A percentile compares a stretch with the other conserved stretches of the same genome.
phyloP scores from a whole-genome alignment of 768 basidiomycete species.

The Chlorophyllum brunneum region DNA sequence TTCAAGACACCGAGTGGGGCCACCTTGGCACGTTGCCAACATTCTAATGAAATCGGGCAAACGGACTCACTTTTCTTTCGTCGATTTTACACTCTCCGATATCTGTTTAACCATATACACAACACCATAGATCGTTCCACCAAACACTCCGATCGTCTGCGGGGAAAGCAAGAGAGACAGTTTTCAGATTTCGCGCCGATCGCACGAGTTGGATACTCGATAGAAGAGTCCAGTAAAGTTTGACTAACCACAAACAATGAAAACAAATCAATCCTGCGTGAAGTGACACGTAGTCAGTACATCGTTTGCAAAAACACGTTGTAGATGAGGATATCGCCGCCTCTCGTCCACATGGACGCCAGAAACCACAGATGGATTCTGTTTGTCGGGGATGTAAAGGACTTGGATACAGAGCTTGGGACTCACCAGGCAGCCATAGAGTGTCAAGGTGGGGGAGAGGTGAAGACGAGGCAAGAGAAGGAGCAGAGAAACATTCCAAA shows the following conservation, averaged over 20 bases:
- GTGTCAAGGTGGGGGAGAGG: not conserved
- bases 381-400: no score
- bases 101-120: conserved; percentile 34
- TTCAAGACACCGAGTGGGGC: not conserved
- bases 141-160: conserved; percentile 48
- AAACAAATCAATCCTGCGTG: not conserved
- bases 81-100: conserved; percentile 39
- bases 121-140: conserved; percentile 41
- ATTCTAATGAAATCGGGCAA: not conserved
- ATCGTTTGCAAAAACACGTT: not conserved
- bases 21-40: not conserved
- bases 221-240: not conserved
- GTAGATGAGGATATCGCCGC: no score
- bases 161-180: not conserved
- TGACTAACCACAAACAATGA: conserved; percentile 12
- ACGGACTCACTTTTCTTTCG: conserved; percentile 50
- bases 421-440: conserved; percentile 12
- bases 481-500: not conserved
- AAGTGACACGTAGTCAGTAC: not conserved
- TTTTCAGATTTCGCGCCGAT: not conserved
- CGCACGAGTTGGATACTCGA: not conserved
- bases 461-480: not conserved
- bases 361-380: no score
- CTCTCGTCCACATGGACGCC: no score
- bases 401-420: no score